Percentiles rank a stretch among this genome's conserved stretches.
These are phyloP conservation scores for Aspergillus spinulosporus DNA, from an alignment of 2,329 filamentous ascomycete genomes.

Conservation along the genomic window DNA sequence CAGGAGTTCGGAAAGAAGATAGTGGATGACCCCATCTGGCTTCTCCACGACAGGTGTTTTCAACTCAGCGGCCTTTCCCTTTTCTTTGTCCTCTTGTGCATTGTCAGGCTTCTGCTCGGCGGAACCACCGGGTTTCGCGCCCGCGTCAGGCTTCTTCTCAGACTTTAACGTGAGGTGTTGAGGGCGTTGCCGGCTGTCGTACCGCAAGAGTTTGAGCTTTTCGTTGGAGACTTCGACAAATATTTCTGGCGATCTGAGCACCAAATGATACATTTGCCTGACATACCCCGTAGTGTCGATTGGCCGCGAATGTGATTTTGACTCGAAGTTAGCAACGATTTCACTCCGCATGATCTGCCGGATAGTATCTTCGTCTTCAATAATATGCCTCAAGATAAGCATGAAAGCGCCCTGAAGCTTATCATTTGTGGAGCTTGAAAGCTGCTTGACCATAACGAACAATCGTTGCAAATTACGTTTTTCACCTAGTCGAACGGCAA, in stretches of 20 bases:
- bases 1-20: constrained; percentile 85
- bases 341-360: constrained; percentile 90
- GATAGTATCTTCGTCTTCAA: constrained; percentile 89
- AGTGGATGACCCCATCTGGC: constrained; percentile 92
- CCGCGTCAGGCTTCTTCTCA: constrained; percentile 36
- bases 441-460: constrained; percentile 93
- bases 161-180: constrained; percentile 57
- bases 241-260: constrained; percentile 75
- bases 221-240: constrained; percentile 89
- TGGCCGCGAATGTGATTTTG: constrained; percentile 51
- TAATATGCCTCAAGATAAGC: constrained; percentile 83
- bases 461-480: constrained; percentile 86
- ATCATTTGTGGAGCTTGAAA: constrained; percentile 74
- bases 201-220: constrained; percentile 71
- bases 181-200: constrained; percentile 54
- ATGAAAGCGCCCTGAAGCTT: constrained; percentile 75
- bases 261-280: constrained; percentile 74
- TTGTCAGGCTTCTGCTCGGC: constrained; percentile 29
- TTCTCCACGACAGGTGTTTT: constrained; percentile 87
- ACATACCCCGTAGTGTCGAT: constrained; percentile 73
- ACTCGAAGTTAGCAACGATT: constrained; percentile 73
- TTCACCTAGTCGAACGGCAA: constrained; percentile 76
- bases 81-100: constrained; percentile 32
- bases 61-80: constrained; percentile 63
- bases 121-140: constrained; percentile 26